These are phyloP conservation scores for Neofusicoccum laricinum DNA, from an alignment of 2,329 filamentous ascomycete species.

Conservation along the genomic window DNA sequence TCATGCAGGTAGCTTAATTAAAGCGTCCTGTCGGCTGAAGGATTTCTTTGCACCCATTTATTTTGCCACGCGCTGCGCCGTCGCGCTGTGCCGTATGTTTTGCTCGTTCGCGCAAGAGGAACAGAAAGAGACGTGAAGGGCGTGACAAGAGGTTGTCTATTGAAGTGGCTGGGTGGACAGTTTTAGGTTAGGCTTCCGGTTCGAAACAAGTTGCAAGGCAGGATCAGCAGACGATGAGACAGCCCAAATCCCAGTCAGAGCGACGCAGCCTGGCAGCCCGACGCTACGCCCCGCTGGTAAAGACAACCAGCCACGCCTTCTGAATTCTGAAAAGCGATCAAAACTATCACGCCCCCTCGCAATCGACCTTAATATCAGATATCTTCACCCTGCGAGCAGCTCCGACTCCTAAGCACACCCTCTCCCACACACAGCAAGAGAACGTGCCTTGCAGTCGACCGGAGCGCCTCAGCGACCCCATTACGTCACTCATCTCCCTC, in stretches of 20 bases:
- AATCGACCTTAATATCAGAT: background rate
- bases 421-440: background rate
- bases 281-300: background rate
- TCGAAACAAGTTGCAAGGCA: constrained; percentile 5
- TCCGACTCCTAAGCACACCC: background rate
- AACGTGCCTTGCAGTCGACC: background rate
- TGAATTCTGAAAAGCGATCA: background rate
- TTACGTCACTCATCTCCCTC: constrained; percentile 8
- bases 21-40: no score
- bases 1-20: no score
- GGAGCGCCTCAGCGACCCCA: constrained; percentile 2
- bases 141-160: background rate
- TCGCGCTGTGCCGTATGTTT: no score
- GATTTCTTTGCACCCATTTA: no score
- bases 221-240: constrained; percentile 5
- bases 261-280: background rate
- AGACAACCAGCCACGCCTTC: constrained; percentile 8
- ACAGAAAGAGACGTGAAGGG: no score
- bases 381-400: background rate
- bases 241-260: background rate
- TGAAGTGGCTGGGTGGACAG: background rate
- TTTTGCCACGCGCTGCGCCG: no score
- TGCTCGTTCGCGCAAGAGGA: no score
- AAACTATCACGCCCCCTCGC: background rate
- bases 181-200: constrained; percentile 5